Evolutionary conservation across 2,329 filamentous ascomycete genomes (phyloP).

Genomic region (Capronia coronata): DNA sequence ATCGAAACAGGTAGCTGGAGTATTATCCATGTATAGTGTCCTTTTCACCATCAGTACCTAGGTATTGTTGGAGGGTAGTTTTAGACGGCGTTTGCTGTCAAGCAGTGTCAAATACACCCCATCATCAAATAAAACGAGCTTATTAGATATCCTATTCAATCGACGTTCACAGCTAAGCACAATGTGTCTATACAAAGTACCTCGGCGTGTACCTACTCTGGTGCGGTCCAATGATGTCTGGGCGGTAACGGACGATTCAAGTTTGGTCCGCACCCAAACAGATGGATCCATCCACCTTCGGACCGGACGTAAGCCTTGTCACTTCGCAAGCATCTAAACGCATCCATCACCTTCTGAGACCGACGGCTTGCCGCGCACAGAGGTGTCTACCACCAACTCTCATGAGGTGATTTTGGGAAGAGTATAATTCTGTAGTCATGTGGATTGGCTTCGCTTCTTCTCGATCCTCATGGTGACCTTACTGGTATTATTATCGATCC

Average conservation of each 20-base stretch:
- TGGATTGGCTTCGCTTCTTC: not conserved
- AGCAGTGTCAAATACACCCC: no score
- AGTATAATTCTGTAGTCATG: slow-evolving; percentile 5
- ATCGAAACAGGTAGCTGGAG: not conserved
- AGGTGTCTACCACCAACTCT: no score
- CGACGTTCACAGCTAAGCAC: no score
- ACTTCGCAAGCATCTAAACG: slow-evolving; percentile 12
- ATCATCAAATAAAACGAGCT: no score
- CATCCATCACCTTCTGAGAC: slow-evolving; percentile 23
- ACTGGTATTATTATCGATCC: not conserved
- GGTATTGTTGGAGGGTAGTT: not conserved
- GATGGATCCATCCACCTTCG: no score
- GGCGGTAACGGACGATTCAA: no score
- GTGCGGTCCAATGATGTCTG: no score
- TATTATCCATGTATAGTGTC: slow-evolving; percentile 3
- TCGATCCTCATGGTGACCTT: slow-evolving; percentile 1
- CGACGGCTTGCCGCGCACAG: not conserved
- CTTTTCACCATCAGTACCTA: not conserved
- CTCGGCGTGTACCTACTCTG: no score
- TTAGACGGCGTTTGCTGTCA: not conserved
- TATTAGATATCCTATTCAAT: no score
- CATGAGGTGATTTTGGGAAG: not conserved
- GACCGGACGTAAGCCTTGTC: not conserved
- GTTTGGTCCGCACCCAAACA: no score
- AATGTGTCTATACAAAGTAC: no score